Percentiles rank a stretch among this genome's conserved stretches.
Conservation (phyloP, 495 filamentous ascomycete species). For the Neurospora sp. region DNA sequence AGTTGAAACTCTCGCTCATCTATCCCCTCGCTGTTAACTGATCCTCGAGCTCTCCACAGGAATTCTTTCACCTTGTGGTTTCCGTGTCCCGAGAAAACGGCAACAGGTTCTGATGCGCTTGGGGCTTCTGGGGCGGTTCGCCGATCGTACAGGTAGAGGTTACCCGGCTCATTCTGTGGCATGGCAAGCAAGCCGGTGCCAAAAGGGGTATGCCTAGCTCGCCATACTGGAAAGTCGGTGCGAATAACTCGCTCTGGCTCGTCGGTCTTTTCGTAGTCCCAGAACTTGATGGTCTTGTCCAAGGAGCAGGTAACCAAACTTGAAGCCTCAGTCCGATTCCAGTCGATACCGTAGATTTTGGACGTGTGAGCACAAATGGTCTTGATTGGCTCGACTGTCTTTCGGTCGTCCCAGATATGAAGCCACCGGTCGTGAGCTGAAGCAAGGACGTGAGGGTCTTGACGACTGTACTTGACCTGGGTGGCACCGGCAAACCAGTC, state of each 20-base stretch:
- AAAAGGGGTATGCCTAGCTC: slow-evolving; percentile 90
- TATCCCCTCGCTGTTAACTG: slow-evolving; percentile 52
- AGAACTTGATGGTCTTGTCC: slow-evolving; percentile 89
- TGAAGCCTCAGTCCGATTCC: slow-evolving; percentile 67
- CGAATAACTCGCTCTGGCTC: slow-evolving; percentile 66
- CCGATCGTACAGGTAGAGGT: slow-evolving; percentile 81
- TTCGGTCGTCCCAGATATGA: slow-evolving; percentile 84
- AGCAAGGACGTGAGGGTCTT: slow-evolving; percentile 74
- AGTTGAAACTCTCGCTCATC: slow-evolving; percentile 89
- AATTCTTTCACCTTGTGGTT: slow-evolving; percentile 87
- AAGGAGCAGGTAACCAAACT: slow-evolving; percentile 79
- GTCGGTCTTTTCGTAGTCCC: slow-evolving; percentile 62
- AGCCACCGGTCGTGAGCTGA: slow-evolving; percentile 83
- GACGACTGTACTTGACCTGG: slow-evolving; percentile 91
- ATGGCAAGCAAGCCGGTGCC: slow-evolving; percentile 80
- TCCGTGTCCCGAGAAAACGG: slow-evolving; percentile 69
- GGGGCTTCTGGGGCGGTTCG: slow-evolving; percentile 31
- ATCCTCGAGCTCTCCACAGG: slow-evolving; percentile 76
- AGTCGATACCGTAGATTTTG: slow-evolving; percentile 93
- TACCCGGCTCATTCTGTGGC: slow-evolving; percentile 77
- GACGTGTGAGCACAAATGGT: slow-evolving; percentile 86
- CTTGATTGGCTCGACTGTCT: slow-evolving; percentile 64
- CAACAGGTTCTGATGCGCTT: slow-evolving; percentile 45
- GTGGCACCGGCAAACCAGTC: slow-evolving; percentile 94
- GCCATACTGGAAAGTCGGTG: slow-evolving; percentile 82